Evolutionary conservation across 345 rosid species (phyloP).

Genomic region (Eucalyptus tenuipes): DNA sequence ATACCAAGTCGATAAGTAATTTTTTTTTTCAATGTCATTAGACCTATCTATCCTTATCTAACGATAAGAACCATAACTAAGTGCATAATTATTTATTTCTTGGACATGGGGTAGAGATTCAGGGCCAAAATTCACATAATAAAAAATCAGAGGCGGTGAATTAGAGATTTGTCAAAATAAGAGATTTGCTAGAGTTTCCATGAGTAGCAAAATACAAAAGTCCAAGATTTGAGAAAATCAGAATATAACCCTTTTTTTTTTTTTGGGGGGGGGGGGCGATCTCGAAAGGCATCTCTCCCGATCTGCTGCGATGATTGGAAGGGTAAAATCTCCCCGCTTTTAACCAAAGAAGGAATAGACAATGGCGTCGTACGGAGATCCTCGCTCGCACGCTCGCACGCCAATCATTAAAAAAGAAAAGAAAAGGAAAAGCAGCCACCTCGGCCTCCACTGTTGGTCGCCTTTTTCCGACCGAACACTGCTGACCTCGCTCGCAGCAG

Average conservation of each 20-base stretch:
- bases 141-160: not conserved
- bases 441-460: not conserved
- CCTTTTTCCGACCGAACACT: not conserved
- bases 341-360: not conserved
- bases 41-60: not conserved
- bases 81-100: not conserved
- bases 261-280: not conserved
- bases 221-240: not conserved
- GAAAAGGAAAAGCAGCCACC: not conserved
- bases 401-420: not conserved
- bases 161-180: not conserved
- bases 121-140: not conserved
- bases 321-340: not conserved
- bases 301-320: not conserved
- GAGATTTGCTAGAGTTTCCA: not conserved
- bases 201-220: not conserved
- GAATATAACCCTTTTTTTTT: not conserved
- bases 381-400: not conserved
- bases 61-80: not conserved
- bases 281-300: not conserved
- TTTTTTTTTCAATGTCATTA: not conserved
- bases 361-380: not conserved
- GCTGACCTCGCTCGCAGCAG: not conserved
- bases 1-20: rapidly evolving
- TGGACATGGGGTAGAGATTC: not conserved